Conservation (phyloP, 169 alveolate species). For the Plasmodium ovale region DNA sequence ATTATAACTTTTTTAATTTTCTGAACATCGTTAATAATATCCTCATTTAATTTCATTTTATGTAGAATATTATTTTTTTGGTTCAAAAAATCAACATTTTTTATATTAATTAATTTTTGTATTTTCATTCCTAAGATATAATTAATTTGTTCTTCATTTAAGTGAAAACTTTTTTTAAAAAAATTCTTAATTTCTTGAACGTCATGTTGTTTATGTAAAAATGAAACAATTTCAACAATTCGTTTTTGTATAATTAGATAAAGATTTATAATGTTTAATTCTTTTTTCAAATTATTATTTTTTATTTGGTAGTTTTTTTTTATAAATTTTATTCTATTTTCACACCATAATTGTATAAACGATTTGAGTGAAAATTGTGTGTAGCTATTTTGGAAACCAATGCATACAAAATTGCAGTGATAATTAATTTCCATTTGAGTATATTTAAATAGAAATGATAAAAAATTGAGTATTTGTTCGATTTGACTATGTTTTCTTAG, state of each 20-base stretch:
- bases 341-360: conserved; percentile 53
- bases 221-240: conserved; percentile 57
- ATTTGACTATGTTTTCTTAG: conserved; percentile 56
- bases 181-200: conserved; percentile 24
- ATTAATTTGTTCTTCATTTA: conserved; percentile 78
- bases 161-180: conserved; percentile 60
- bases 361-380: conserved; percentile 70
- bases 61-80: conserved; percentile 44
- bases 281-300: conserved; percentile 45
- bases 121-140: conserved; percentile 78
- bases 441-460: conserved; percentile 38
- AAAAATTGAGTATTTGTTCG: conserved; percentile 60
- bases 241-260: conserved; percentile 60
- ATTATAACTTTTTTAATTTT: conserved; percentile 60
- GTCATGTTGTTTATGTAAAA: conserved; percentile 31
- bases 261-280: conserved; percentile 36
- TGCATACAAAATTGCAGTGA: conserved; percentile 77
- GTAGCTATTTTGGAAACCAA: conserved; percentile 64
- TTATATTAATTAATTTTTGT: conserved; percentile 76
- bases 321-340: conserved; percentile 46
- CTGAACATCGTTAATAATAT: conserved; percentile 47
- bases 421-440: conserved; percentile 71
- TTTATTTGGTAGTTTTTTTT: conserved; percentile 30
- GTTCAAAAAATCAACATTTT: conserved; percentile 64
- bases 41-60: conserved; percentile 13